Conservation (phyloP, 2,329 filamentous ascomycete species). For the Calonectria honghensis region DNA sequence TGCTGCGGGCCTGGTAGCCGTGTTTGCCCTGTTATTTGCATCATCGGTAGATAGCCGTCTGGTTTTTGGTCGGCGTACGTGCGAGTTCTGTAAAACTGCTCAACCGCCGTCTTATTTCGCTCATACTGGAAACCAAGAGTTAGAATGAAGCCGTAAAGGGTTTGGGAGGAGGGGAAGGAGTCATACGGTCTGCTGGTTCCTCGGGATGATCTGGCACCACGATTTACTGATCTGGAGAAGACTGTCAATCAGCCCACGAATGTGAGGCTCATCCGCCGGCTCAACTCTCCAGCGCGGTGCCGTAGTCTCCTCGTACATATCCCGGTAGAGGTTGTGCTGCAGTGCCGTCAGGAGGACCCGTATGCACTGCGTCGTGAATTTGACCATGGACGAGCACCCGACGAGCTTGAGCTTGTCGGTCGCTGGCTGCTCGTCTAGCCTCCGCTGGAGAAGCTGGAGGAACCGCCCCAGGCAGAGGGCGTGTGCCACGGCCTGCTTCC, state of each 20-base stretch:
- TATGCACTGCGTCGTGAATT: conserved; percentile 57
- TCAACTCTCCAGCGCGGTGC: conserved; percentile 61
- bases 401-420: conserved; percentile 53
- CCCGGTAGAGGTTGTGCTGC: conserved; percentile 60
- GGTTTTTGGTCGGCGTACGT: conserved; percentile 53
- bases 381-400: conserved; percentile 58
- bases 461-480: conserved; percentile 62
- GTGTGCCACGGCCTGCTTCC: conserved; percentile 63
- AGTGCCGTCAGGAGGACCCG: conserved; percentile 60
- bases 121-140: conserved; percentile 51
- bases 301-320: conserved; percentile 60
- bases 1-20: conserved; percentile 53
- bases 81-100: conserved; percentile 58
- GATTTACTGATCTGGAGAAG: conserved; percentile 60
- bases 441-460: conserved; percentile 58
- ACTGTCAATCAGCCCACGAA: conserved; percentile 58
- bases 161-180: no score
- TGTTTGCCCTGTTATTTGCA: conserved; percentile 41
- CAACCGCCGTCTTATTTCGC: conserved; percentile 55
- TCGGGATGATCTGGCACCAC: conserved; percentile 56
- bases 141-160: background rate
- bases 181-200: conserved; percentile 55
- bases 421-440: conserved; percentile 53
- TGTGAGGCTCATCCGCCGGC: conserved; percentile 56
- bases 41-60: conserved; percentile 32